Conservation (phyloP, 2,329 filamentous ascomycete genomes). For the Tolypocladium capitatum region DNA sequence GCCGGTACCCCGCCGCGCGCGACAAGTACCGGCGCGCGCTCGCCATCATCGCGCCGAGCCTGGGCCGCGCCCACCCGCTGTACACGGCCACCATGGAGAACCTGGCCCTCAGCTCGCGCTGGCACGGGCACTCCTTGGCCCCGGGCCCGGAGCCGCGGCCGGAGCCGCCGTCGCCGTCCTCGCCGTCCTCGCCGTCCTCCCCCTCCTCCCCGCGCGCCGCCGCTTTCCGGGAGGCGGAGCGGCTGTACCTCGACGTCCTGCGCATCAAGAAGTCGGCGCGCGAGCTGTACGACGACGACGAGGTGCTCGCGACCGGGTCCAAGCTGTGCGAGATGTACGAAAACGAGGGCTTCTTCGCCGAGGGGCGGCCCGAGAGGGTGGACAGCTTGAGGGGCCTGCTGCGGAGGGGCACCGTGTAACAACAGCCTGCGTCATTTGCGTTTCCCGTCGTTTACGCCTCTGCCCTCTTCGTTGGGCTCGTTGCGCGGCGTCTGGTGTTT, state of each 20-base stretch:
- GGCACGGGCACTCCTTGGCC: slow-evolving; percentile 5
- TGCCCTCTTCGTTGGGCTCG: background rate
- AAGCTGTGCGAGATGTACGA: slow-evolving; percentile 16
- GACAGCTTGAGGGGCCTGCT: slow-evolving; percentile 3
- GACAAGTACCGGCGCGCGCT: slow-evolving; percentile 10
- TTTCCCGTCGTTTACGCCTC: background rate
- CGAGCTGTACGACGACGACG: slow-evolving; percentile 10
- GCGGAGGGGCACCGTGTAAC: background rate
- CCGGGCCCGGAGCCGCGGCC: slow-evolving; percentile 2
- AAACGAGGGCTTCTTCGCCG: slow-evolving; percentile 12
- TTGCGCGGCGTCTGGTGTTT: background rate
- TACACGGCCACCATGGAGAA: slow-evolving; percentile 12
- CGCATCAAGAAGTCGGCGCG: slow-evolving; percentile 9
- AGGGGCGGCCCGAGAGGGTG: slow-evolving; percentile 8
- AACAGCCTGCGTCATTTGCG: background rate
- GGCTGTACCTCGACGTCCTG: slow-evolving; percentile 13
- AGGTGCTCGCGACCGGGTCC: slow-evolving; percentile 10
- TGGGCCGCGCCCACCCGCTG: slow-evolving; percentile 11
- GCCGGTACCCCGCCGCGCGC: slow-evolving; percentile 9
- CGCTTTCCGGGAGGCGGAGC: slow-evolving; percentile 12
- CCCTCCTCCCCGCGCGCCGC: slow-evolving; percentile 1
- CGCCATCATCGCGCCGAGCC: slow-evolving; percentile 8
- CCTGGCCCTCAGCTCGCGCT: slow-evolving; percentile 9
- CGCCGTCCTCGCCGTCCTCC: background rate
- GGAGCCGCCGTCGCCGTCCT: background rate